A percentile compares a stretch with the other conserved stretches of the same genome.
Evolutionary conservation across 2,329 filamentous ascomycete genomes (phyloP).

Genomic region (Didymellaceae sp.): DNA sequence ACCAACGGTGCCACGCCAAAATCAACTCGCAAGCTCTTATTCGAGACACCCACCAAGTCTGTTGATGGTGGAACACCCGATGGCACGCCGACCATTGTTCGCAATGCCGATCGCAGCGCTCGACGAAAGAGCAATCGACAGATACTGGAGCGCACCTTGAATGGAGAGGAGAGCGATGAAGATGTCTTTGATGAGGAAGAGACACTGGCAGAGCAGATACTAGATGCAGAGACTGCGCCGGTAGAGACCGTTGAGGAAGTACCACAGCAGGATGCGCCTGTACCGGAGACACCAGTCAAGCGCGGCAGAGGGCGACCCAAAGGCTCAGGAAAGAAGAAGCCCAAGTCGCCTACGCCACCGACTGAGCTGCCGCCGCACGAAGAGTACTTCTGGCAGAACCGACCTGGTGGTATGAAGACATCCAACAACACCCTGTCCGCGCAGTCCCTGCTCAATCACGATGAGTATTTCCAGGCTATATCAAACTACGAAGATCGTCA

Average conservation of each 20-base stretch:
- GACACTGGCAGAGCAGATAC: slow-evolving; percentile 72
- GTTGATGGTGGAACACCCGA: slow-evolving; percentile 40
- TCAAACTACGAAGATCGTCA: slow-evolving; percentile 73
- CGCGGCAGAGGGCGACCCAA: slow-evolving; percentile 53
- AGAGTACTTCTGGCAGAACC: slow-evolving; percentile 91
- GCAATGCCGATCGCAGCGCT: slow-evolving; percentile 83
- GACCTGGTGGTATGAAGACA: slow-evolving; percentile 79
- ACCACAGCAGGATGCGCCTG: slow-evolving; percentile 38
- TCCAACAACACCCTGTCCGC: slow-evolving; percentile 84
- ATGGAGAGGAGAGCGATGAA: slow-evolving; percentile 70
- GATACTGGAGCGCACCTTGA: slow-evolving; percentile 74
- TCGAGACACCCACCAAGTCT: slow-evolving; percentile 53
- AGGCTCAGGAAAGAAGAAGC: slow-evolving; percentile 49
- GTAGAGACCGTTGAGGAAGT: slow-evolving; percentile 28
- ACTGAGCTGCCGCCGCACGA: slow-evolving; percentile 85
- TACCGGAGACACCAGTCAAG: slow-evolving; percentile 63
- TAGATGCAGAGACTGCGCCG: slow-evolving; percentile 61
- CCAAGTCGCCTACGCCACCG: slow-evolving; percentile 79
- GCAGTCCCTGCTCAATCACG: slow-evolving; percentile 80
- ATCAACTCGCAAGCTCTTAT: slow-evolving; percentile 55
- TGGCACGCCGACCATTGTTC: slow-evolving; percentile 68
- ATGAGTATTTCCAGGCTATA: slow-evolving; percentile 83
- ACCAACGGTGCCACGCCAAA: slow-evolving; percentile 48
- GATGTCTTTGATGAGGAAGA: slow-evolving; percentile 71
- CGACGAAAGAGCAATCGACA: slow-evolving; percentile 81